A percentile compares a stretch with the other conserved stretches of the same genome.
These are phyloP conservation scores for Fonsecaea monophora DNA, from an alignment of 2,329 filamentous ascomycete species.

Conservation along the genomic window DNA sequence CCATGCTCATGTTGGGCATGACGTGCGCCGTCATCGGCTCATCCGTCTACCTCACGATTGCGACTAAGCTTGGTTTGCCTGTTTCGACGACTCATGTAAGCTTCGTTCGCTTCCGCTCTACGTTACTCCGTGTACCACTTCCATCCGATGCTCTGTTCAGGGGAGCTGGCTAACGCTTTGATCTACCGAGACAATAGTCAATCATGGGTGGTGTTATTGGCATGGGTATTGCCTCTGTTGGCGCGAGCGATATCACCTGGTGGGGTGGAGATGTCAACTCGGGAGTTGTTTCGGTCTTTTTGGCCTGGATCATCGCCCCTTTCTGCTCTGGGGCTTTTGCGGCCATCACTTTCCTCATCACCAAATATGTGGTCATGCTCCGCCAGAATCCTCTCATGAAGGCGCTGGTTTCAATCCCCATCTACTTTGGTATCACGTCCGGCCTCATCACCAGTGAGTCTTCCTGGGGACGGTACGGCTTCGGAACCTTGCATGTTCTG, in stretches of 20 bases:
- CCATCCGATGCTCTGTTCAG: no score
- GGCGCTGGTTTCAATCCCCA: constrained; percentile 25
- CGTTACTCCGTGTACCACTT: no score
- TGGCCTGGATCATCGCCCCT: constrained; percentile 73
- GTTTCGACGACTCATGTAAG: constrained; percentile 64
- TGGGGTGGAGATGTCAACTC: constrained; percentile 75
- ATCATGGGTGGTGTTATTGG: constrained; percentile 72
- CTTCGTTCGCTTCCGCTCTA: no score
- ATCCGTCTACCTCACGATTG: constrained; percentile 79
- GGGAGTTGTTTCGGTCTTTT: constrained; percentile 73
- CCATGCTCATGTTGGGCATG: constrained; percentile 71
- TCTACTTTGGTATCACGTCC: constrained; percentile 33
- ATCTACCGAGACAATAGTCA: constrained; percentile 46
- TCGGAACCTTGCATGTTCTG: no score
- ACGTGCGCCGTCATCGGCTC: constrained; percentile 68
- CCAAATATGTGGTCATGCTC: constrained; percentile 73
- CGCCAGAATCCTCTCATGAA: constrained; percentile 65
- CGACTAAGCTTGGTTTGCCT: constrained; percentile 73
- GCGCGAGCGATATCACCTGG: constrained; percentile 68
- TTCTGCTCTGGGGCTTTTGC: constrained; percentile 69
- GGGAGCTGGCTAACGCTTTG: no score
- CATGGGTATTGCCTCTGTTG: constrained; percentile 71
- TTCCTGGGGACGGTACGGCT: background rate
- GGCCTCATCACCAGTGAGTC: constrained; percentile 24
- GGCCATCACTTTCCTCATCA: constrained; percentile 72